Conservation (phyloP, 2,329 filamentous ascomycete species). For the Fusarium pseudocircinatum region DNA sequence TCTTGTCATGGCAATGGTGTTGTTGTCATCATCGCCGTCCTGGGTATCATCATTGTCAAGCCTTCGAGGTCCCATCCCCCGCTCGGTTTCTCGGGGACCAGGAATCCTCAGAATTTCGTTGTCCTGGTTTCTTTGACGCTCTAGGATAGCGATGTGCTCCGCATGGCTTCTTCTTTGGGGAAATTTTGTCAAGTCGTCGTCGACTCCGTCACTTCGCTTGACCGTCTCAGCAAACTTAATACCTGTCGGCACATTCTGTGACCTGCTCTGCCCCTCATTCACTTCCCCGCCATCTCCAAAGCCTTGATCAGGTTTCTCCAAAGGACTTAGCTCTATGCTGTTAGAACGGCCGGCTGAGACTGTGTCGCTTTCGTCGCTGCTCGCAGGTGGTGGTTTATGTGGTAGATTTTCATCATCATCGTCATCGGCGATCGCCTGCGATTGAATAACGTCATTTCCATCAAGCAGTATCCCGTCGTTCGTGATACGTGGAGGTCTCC, state of each 20-base stretch:
- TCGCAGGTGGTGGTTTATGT: slow-evolving; percentile 31
- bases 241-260: slow-evolving; percentile 40
- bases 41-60: slow-evolving; percentile 55
- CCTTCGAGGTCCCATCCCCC: slow-evolving; percentile 74
- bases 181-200: slow-evolving; percentile 57
- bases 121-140: slow-evolving; percentile 82
- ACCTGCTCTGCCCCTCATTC: slow-evolving; percentile 13
- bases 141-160: slow-evolving; percentile 87
- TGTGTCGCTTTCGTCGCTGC: slow-evolving; percentile 53
- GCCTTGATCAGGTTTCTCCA: slow-evolving; percentile 32
- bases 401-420: slow-evolving; percentile 46
- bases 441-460: slow-evolving; percentile 34
- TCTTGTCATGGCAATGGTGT: slow-evolving; percentile 42
- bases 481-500: slow-evolving; percentile 64
- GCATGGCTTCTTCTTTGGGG: slow-evolving; percentile 64
- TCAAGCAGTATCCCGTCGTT: slow-evolving; percentile 68
- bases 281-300: slow-evolving; percentile 16
- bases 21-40: slow-evolving; percentile 49
- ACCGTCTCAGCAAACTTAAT: slow-evolving; percentile 78
- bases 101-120: slow-evolving; percentile 86
- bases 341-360: slow-evolving; percentile 44
- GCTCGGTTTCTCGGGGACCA: slow-evolving; percentile 88
- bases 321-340: slow-evolving; percentile 37
- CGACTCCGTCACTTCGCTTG: slow-evolving; percentile 65
- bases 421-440: slow-evolving; percentile 42